Base-by-base conservation (phyloP, 257 asterid species). In the Asclepias syriaca region DNA sequence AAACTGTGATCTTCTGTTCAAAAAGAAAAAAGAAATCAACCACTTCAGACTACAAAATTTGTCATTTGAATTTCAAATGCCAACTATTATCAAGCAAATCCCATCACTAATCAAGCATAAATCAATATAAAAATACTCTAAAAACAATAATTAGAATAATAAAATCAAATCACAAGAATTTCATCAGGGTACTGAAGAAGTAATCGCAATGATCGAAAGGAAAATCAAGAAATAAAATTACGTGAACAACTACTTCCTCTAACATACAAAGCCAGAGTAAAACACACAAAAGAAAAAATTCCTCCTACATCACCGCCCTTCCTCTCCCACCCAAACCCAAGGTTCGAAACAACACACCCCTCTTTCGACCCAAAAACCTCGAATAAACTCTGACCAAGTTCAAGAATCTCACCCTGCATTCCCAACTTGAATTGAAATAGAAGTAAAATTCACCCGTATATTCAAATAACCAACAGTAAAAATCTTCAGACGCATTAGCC, bases 1-100 rank as follows among this genome's bases (percentile, higher is more conserved):
- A 69, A 70, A 72, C 75, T 75, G 73, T 37, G 39, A 53, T 50
- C 48, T 14, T 11, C 27, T 50, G 19, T 43, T 13, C 65, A 49
- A 68, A 68, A 5, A 50, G 34, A 63, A 34, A 22, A 32, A 27
- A 32, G 34, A 46, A 63, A 63, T 34, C 49, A 63, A 37, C 4
- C 15, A 63, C 6, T 61, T 61, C 45, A 15, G 48, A 7, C 34
- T 16, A 16, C 14, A 6, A 63, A 61, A 63, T 63, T 37, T 2
- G 14, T 34, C 49, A 60, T 32, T 60, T 16, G 7, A 63, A 37
- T 27, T 63, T 63, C 39, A n/a, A 43, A 18, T 18, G 14, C 12
- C 22, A 61, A 61, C 46, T 32, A 29, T 63, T 63, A 63, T 19
- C 68, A 34, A 5, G 39, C 0, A 32, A 63, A 48, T 21, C 9